phyloP scores from a whole-genome alignment of 768 basidiomycete genomes.

The Tricholoma sp. region DNA sequence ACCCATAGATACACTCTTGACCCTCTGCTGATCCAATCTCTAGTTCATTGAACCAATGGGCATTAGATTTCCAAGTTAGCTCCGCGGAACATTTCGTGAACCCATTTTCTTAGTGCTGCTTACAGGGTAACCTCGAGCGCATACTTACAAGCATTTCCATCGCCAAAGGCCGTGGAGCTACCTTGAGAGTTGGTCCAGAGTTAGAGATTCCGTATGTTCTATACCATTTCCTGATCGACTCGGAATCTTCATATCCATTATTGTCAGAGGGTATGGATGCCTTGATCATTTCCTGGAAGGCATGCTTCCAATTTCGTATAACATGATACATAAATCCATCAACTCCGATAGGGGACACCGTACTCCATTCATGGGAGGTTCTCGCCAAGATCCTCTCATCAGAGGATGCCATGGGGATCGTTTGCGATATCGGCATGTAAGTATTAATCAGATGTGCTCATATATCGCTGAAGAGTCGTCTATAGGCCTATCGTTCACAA shows the following conservation, averaged over 20 bases:
- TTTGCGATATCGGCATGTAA: slow-evolving; percentile 97
- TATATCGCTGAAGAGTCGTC: not conserved
- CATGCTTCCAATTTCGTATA: slow-evolving; percentile 19
- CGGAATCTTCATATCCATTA: not conserved
- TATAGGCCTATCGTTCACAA: slow-evolving; percentile 94
- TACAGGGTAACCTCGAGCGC: slow-evolving; percentile 87
- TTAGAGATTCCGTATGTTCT: slow-evolving; percentile 83
- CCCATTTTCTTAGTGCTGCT: not conserved
- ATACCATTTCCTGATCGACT: not conserved
- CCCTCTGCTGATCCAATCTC: slow-evolving; percentile 1
- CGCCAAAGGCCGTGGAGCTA: slow-evolving; percentile 85
- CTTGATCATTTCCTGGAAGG: slow-evolving; percentile 97
- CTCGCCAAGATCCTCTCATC: slow-evolving; percentile 84
- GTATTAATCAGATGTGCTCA: slow-evolving; percentile 17
- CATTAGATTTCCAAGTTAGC: slow-evolving; percentile 85
- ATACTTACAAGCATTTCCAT: slow-evolving; percentile 84
- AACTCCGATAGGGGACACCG: slow-evolving; percentile 73
- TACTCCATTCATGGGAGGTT: slow-evolving; percentile 96
- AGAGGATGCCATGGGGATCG: slow-evolving; percentile 74
- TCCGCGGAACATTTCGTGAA: not conserved
- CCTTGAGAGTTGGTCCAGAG: slow-evolving; percentile 92
- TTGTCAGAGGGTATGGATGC: slow-evolving; percentile 87
- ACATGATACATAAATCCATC: not conserved
- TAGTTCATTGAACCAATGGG: slow-evolving; percentile 97
- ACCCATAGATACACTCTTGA: not conserved